Conservation (phyloP, 371 early-diverging fungal genomes). For the Mucor saturninus region DNA sequence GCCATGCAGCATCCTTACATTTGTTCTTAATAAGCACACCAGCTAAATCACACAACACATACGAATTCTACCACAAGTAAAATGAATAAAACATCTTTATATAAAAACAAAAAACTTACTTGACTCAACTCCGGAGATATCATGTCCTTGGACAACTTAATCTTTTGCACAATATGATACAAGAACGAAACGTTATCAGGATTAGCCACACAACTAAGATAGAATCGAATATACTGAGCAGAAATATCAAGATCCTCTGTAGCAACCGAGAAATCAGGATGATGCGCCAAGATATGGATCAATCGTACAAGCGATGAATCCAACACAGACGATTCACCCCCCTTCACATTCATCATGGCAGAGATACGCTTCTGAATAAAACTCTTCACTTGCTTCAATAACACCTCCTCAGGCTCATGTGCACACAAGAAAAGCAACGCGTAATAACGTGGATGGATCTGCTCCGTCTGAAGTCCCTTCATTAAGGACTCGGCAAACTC, state of each 20-base stretch:
- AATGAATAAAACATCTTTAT: background rate
- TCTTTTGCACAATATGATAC: slow-evolving; percentile 72
- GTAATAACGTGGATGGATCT: slow-evolving; percentile 72
- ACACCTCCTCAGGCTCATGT: slow-evolving; percentile 80
- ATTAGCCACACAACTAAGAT: slow-evolving; percentile 74
- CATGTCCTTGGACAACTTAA: slow-evolving; percentile 80
- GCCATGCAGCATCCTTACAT: slow-evolving; percentile 72
- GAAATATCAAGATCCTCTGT: slow-evolving; percentile 57
- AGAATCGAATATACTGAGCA: slow-evolving; percentile 81
- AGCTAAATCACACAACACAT: slow-evolving; percentile 82
- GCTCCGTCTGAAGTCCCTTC: slow-evolving; percentile 61
- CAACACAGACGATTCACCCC: slow-evolving; percentile 32
- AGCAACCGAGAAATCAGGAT: slow-evolving; percentile 83
- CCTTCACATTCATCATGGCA: slow-evolving; percentile 8
- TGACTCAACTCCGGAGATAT: slow-evolving; percentile 47
- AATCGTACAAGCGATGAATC: slow-evolving; percentile 75
- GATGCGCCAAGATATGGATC: slow-evolving; percentile 85
- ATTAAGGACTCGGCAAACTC: slow-evolving; percentile 74
- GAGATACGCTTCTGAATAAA: slow-evolving; percentile 41
- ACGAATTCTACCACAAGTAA: slow-evolving; percentile 62
- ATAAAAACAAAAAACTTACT: slow-evolving; percentile 35
- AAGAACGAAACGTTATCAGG: slow-evolving; percentile 85
- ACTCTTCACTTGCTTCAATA: slow-evolving; percentile 51
- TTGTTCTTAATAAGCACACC: slow-evolving; percentile 78
- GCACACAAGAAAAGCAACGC: slow-evolving; percentile 80